Base-by-base conservation (phyloP, 441 rosid species). In the Populus trichocarpa region DNA sequence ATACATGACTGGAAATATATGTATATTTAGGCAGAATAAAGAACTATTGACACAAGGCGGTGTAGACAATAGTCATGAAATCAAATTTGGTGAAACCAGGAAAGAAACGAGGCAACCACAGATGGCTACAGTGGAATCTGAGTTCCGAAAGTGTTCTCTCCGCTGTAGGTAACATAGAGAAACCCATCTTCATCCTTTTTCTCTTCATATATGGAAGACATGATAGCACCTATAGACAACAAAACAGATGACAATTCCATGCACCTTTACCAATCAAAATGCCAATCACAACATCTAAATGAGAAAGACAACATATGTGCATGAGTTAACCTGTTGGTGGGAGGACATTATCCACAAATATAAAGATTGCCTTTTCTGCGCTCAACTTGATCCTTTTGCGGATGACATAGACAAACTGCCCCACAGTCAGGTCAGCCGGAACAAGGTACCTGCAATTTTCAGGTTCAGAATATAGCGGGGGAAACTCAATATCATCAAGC, bases 1-100 rank as follows among this genome's bases (percentile, higher is more conserved):
- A 75, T 78, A 86, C 88, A 75, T 73, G 63, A 80, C 25, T 28
- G 68, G 53, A 46, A 70, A 59, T 13, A 50, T 82, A 71, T 75
- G 72, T 33, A 36, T 59, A 36, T 65, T 75, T 57, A 78, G 32
- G 73, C 26, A 25, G 59, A 66, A 69, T 35, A 23, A 40, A 67
- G 63, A 79, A 79, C 76, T 30, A 74, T 63, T 35, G 33, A 72
- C 72, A 50, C 35, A 32, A 32, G 57, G 74, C 28, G 67, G 53
- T 69, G 63, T 20, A 61, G 63, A 77, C 26, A 33, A 74, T 14
- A 42, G 20, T 35, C 22, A 42, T 61, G 63, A 46, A 73, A 71
- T 30, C 5, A 46, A 36, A 38, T 10, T 28, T 2, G 26, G 73
- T 25, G 65, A 38, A 70, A 75, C 28, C 8, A 11, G 25, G 66